Conservation (phyloP, 2,329 filamentous ascomycete genomes). For the Alternaria dauci region DNA sequence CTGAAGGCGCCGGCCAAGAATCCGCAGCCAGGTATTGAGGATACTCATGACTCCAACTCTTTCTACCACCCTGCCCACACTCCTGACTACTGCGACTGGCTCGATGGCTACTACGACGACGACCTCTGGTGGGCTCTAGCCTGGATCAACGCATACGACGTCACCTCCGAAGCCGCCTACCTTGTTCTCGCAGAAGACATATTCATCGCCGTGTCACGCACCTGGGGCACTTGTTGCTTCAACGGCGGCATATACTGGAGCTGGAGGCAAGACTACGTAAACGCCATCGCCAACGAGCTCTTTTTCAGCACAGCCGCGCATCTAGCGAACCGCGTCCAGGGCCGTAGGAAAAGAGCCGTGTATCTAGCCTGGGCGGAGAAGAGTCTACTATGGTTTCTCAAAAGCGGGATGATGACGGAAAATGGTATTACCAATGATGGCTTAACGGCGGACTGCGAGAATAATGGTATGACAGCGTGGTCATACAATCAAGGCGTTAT, state of each 20-base stretch:
- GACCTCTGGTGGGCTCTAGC: slow-evolving; percentile 61
- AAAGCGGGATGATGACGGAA: slow-evolving; percentile 58
- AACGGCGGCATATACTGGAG: slow-evolving; percentile 62
- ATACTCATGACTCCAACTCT: slow-evolving; percentile 15
- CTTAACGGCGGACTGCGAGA: slow-evolving; percentile 59
- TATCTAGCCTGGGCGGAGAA: slow-evolving; percentile 59
- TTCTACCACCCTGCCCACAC: slow-evolving; percentile 8
- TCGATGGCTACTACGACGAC: slow-evolving; percentile 62
- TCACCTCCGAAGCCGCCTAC: slow-evolving; percentile 57
- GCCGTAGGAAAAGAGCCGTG: slow-evolving; percentile 44
- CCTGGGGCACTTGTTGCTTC: slow-evolving; percentile 53
- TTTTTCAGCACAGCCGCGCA: slow-evolving; percentile 64
- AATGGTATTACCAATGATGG: slow-evolving; percentile 64
- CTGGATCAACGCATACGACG: slow-evolving; percentile 64
- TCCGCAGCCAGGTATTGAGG: slow-evolving; percentile 39
- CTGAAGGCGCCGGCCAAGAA: slow-evolving; percentile 42
- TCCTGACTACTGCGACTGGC: slow-evolving; percentile 41
- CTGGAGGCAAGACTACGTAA: slow-evolving; percentile 56
- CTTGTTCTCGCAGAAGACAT: slow-evolving; percentile 59
- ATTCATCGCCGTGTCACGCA: slow-evolving; percentile 57
- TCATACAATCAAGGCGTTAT: slow-evolving; percentile 70
- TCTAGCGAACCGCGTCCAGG: slow-evolving; percentile 58
- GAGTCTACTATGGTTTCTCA: slow-evolving; percentile 62
- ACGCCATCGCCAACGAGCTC: slow-evolving; percentile 66
- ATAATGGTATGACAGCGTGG: slow-evolving; percentile 59